Base-by-base conservation (phyloP, 2,329 filamentous ascomycete genomes). In the Tolypocladium ovalisporum region DNA sequence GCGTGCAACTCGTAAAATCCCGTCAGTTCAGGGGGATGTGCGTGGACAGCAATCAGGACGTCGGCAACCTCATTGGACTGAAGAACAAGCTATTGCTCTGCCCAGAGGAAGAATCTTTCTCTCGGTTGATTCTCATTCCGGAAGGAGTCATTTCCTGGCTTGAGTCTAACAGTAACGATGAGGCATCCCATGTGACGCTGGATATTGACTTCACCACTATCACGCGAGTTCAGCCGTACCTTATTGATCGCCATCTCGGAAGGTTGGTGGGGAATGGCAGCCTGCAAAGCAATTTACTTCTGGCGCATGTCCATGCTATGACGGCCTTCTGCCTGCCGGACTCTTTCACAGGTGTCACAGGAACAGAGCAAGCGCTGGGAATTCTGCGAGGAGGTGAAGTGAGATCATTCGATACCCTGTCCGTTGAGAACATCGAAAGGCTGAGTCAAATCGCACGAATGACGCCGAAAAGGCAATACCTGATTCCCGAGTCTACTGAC, bases 301-400 rank as follows among this genome's bases (percentile, higher is more conserved):
- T 82, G 0, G 70, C 68, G 6, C 76, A 78, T 34, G 66, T 85
- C 0, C 80, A 85, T 61, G 79, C 77, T 0, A 55, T 82, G 0
- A 84, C 81, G 0, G 79, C 80, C 0, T 71, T 74, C 49, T 78
- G 71, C 40, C 64, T 82, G 0, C 74, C 76, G 0, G 81, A 84
- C 60, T 67, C 66, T 0, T 66, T 83, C 0, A 83, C 77, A 0
- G 54, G 61, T 0, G 65, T 67, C 3, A 84, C 80, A 0, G 82
- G 82, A 0, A 81, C 79, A 0, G 81, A 85, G 62, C 66, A 77
- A 36, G 78, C 80, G 0, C 62, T 84, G 0, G 59, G 63, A 0
- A 78, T 81, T 1, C 63, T 85, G 1, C 56, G 56, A 1, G 79
- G 76, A 0, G 78, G 78, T 0, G 73, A 78, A 0, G 68, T 81